These are phyloP conservation scores for Blastocystis hominis DNA, from an alignment of 352 stramenopile genomes.

Conservation along the genomic window DNA sequence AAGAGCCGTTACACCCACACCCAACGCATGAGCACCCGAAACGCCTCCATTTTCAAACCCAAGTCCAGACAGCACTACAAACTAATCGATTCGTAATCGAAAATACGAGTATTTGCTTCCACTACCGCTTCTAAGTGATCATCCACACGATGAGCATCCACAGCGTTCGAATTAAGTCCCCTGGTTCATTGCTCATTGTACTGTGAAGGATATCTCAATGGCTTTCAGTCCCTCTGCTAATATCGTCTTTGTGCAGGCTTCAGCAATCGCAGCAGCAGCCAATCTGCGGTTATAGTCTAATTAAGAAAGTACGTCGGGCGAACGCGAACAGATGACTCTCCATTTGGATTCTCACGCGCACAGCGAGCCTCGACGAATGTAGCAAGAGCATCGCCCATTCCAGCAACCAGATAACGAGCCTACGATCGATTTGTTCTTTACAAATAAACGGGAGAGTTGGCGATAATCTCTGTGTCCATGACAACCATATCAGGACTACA, in stretches of 20 bases:
- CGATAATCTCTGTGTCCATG: constrained; percentile 54
- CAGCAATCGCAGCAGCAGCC: constrained; percentile 33
- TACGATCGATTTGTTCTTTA: not conserved
- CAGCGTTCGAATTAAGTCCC: constrained; percentile 24
- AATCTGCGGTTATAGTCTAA: not conserved
- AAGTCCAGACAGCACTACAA: constrained; percentile 44
- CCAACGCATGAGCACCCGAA: constrained; percentile 43
- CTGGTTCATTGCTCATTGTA: not conserved
- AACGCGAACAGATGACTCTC: constrained; percentile 36
- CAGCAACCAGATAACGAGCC: constrained; percentile 32
- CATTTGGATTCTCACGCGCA: constrained; percentile 6
- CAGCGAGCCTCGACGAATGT: constrained; percentile 51
- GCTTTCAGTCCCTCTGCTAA: constrained; percentile 15
- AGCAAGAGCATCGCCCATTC: constrained; percentile 49
- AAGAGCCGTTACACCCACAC: constrained; percentile 44
- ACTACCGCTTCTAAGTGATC: constrained; percentile 43
- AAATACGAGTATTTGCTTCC: constrained; percentile 43
- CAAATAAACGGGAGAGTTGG: constrained; percentile 5
- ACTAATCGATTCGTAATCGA: not conserved
- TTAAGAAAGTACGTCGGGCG: not conserved
- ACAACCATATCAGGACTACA: constrained; percentile 55
- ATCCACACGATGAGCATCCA: constrained; percentile 11
- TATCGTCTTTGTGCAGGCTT: constrained; percentile 46
- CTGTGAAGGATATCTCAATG: constrained; percentile 44
- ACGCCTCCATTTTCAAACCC: constrained; percentile 58